These are phyloP conservation scores for Xanthoconium separans DNA, from an alignment of 1,284 basidiomycete species.

Conservation along the genomic window DNA sequence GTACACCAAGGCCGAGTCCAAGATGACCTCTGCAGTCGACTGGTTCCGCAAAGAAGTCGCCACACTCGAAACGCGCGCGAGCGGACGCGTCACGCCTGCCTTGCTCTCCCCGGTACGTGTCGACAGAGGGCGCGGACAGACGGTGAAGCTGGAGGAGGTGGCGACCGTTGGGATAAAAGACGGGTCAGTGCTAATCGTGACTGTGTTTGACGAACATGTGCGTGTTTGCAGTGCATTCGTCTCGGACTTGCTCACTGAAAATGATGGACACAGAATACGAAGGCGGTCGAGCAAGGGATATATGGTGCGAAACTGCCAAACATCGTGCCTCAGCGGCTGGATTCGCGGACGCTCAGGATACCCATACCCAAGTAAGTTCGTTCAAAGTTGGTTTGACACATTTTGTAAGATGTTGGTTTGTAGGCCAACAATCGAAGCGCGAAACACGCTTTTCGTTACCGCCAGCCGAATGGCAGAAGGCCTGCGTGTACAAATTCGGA, in stretches of 20 bases:
- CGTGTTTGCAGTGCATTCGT: slow-evolving; percentile 27
- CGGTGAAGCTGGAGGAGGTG: slow-evolving; percentile 57
- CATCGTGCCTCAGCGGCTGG: slow-evolving; percentile 66
- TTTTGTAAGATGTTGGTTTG: not conserved
- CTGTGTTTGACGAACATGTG: slow-evolving; percentile 73
- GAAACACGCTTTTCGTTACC: slow-evolving; percentile 50
- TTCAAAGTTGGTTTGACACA: no score
- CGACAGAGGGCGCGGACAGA: slow-evolving; percentile 40
- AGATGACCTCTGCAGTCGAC: slow-evolving; percentile 62
- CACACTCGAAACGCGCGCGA: slow-evolving; percentile 64
- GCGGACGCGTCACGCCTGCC: slow-evolving; percentile 70
- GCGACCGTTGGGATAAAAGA: slow-evolving; percentile 78
- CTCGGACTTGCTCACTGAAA: not conserved
- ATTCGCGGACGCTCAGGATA: slow-evolving; percentile 68
- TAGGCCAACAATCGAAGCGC: slow-evolving; percentile 75
- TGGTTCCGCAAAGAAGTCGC: slow-evolving; percentile 74
- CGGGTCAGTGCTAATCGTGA: slow-evolving; percentile 67
- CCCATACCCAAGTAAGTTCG: slow-evolving; percentile 69
- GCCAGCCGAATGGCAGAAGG: slow-evolving; percentile 67
- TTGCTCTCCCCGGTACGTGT: slow-evolving; percentile 70
- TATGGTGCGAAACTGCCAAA: slow-evolving; percentile 71
- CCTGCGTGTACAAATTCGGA: slow-evolving; percentile 70
- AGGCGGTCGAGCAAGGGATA: slow-evolving; percentile 68
- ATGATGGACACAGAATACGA: slow-evolving; percentile 56
- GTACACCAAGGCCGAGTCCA: slow-evolving; percentile 57